These are phyloP conservation scores for Linderina pennispora DNA, from an alignment of 192 early-diverging fungal genomes.

Conservation along the genomic window DNA sequence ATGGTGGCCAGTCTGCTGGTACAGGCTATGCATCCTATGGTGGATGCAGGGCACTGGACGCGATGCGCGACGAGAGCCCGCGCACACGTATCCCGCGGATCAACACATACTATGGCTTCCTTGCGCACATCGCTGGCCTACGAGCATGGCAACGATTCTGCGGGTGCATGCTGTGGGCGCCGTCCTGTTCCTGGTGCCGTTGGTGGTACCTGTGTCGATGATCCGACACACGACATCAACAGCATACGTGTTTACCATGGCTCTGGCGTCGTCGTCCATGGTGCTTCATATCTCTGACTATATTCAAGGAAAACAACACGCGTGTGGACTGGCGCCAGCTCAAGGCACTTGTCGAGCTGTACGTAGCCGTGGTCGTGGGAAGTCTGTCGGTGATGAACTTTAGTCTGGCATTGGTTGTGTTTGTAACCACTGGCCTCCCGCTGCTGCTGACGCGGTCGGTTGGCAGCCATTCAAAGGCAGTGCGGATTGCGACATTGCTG, in stretches of 20 bases:
- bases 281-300: conserved; percentile 53
- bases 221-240: conserved; percentile 15
- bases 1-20: conserved; percentile 67
- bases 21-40: conserved; percentile 56
- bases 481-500: conserved; percentile 2
- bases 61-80: conserved; percentile 24
- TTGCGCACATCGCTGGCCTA: conserved; percentile 28
- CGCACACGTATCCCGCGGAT: conserved; percentile 34
- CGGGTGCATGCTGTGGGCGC: conserved; percentile 45
- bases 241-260: conserved; percentile 26
- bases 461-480: conserved; percentile 2
- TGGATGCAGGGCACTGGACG: conserved; percentile 38
- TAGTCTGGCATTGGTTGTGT: conserved; percentile 57
- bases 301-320: conserved; percentile 50
- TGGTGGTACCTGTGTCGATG: conserved; percentile 13
- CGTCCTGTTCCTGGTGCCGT: conserved; percentile 18
- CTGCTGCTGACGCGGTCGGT: conserved; percentile 52
- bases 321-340: conserved; percentile 44
- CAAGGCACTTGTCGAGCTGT: conserved; percentile 26
- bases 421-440: conserved; percentile 54
- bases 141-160: conserved; percentile 14
- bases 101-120: conserved; percentile 29
- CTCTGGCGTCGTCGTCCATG: conserved; percentile 25
- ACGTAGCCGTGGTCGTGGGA: conserved; percentile 56
- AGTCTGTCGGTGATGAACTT: conserved; percentile 68